Evolutionary conservation across 1,284 basidiomycete genomes (phyloP), one percentile per base, ranked within the genome.

Genomic region (Bondarzewia mesenterica): DNA sequence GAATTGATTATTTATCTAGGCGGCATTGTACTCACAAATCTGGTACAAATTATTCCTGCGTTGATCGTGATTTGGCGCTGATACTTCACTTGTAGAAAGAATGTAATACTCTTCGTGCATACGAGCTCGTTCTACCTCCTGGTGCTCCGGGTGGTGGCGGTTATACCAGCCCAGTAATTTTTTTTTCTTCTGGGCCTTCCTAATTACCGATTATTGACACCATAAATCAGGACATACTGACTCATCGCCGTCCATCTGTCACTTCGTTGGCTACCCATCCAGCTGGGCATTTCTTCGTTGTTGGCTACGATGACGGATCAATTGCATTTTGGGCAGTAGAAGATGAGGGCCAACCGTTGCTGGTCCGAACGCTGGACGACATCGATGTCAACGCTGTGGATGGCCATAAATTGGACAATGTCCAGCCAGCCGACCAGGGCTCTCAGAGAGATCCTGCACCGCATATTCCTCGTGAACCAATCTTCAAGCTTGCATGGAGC

Each of bases 401-500:
- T 56, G 64, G 68, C 0, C 61, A 65, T 4, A 63, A 65, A 48
- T 61, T 83, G 8, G 77, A 80, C 44, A 58, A 67, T 32, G 62
- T 67, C 20, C 61, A 78, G 12, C 61, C 69, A 8, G 50, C 52
- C 39, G 53, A 32, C 12, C 56, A 47, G 42, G 53, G 5, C 15
- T 49, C 37, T 45, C 55, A 7, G 38, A 49, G 18, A 22, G 49
- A 20, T 15, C 18, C 48, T 53, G 21, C 46, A 42, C 44, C 39
- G 50, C 49, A 58, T 25, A 54, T 48, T 2, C 58, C 65, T 3
- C 18, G 82, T 52, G 92, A 95, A 61, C 90, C 93, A 1, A 82
- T 97, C 40, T 94, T 90, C 74, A 93, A 91, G 63, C 72, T 96
- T 5, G 71, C 85, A 0, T 96, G 93, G 93, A 85, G 82, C 47